A percentile compares a stretch with the other conserved stretches of the same genome.
These are phyloP conservation scores for Fomitopsis pulvina DNA, from an alignment of 768 basidiomycete species.

Conservation along the genomic window DNA sequence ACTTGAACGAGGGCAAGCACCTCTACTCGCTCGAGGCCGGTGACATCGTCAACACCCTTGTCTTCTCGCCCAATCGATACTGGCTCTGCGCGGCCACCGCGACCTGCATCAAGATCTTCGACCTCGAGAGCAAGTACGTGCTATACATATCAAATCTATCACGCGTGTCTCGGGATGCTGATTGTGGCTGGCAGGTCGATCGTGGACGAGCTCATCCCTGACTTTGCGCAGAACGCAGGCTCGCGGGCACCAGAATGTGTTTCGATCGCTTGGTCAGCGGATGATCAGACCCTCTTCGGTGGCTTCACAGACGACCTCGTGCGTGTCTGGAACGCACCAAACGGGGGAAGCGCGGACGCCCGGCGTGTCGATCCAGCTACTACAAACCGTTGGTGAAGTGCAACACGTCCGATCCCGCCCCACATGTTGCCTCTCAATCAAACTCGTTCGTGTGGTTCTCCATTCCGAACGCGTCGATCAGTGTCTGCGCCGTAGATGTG, in stretches of 20 bases:
- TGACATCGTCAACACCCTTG: conserved; percentile 96
- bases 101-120: conserved; percentile 98
- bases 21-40: conserved; percentile 99
- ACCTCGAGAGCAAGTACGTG: conserved; percentile 96
- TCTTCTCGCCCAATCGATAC: conserved; percentile 99
- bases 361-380: too few relatives aligned
- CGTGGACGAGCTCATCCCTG: conserved; percentile 97
- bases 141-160: background rate
- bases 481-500: conserved; percentile 50
- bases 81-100: conserved; percentile 99
- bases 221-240: conserved; percentile 73
- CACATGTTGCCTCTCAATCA: conserved; percentile 63
- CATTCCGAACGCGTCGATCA: conserved; percentile 62
- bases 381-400: too few relatives aligned
- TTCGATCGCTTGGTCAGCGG: conserved; percentile 97
- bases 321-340: conserved; percentile 74
- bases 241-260: conserved; percentile 86
- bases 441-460: conserved; percentile 70
- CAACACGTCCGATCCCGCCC: conserved; percentile 63
- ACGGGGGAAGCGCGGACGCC: too few relatives aligned
- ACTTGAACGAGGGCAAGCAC: conserved; percentile 99
- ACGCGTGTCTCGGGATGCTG: background rate
- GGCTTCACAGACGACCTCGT: conserved; percentile 95
- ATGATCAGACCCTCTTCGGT: conserved; percentile 95
- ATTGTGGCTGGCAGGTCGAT: conserved; percentile 61